Conservation (phyloP, 352 stramenopile genomes). For the Phytopythium kandeliae region DNA sequence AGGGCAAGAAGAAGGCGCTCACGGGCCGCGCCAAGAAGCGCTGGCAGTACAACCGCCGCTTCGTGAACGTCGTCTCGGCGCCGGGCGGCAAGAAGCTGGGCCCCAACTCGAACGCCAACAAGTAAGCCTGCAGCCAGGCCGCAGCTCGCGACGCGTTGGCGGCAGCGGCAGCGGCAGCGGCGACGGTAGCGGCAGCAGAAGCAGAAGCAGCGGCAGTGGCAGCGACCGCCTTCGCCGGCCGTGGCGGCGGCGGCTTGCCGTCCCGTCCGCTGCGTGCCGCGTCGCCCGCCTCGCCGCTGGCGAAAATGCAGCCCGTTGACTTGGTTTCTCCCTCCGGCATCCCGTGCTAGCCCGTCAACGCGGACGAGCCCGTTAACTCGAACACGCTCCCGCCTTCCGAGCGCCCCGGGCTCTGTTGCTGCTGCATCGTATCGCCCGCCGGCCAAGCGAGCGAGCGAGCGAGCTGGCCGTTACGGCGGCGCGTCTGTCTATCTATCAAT, state of each 20-base stretch:
- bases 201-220: not conserved
- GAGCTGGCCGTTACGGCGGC: too few relatives aligned
- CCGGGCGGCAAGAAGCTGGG: slow-evolving; percentile 97
- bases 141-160: not conserved
- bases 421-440: not conserved
- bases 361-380: slow-evolving; percentile 1
- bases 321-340: slow-evolving; percentile 1
- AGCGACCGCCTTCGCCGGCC: not conserved
- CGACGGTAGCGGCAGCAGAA: not conserved
- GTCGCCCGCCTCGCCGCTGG: not conserved
- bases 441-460: too few relatives aligned
- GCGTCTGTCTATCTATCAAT: too few relatives aligned
- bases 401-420: not conserved
- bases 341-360: not conserved
- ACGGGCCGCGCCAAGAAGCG: slow-evolving; percentile 99
- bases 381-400: slow-evolving; percentile 4
- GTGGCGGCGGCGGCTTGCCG: not conserved
- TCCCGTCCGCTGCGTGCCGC: not conserved
- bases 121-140: slow-evolving; percentile 33
- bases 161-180: not conserved
- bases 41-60: slow-evolving; percentile 99
- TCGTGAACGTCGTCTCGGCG: slow-evolving; percentile 98
- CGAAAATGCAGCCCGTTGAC: slow-evolving; percentile 1
- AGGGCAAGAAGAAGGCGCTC: slow-evolving; percentile 97
- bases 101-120: slow-evolving; percentile 98